A percentile compares a stretch with the other conserved stretches of the same genome.
Evolutionary conservation across 768 basidiomycete species (phyloP).

Genomic region (Chiua virens): DNA sequence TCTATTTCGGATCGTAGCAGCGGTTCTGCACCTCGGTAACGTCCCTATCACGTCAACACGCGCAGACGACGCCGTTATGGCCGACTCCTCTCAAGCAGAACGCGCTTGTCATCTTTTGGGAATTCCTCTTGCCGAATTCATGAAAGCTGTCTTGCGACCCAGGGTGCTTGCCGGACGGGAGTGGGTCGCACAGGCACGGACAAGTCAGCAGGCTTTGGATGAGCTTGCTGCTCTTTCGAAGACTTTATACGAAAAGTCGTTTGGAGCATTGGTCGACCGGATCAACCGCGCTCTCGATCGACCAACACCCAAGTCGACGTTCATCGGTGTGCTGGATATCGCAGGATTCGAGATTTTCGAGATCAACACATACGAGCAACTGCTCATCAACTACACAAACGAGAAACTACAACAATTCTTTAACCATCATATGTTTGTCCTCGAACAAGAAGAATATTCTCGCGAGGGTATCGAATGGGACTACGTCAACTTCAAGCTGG

Average conservation of each 20-base stretch:
- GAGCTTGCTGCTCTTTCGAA: slow-evolving; percentile 92
- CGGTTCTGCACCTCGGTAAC: slow-evolving; percentile 94
- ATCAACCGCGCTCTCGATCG: slow-evolving; percentile 94
- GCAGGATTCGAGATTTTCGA: slow-evolving; percentile 99
- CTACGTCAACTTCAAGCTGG: slow-evolving; percentile 96
- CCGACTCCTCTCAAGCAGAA: slow-evolving; percentile 82
- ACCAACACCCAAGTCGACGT: slow-evolving; percentile 87
- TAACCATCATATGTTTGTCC: slow-evolving; percentile 99
- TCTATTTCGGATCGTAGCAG: slow-evolving; percentile 91
- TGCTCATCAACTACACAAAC: slow-evolving; percentile 98
- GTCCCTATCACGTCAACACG: slow-evolving; percentile 78
- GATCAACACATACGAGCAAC: slow-evolving; percentile 93
- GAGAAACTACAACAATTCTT: slow-evolving; percentile 98
- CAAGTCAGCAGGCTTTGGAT: slow-evolving; percentile 87
- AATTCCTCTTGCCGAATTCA: slow-evolving; percentile 83
- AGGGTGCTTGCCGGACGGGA: slow-evolving; percentile 92
- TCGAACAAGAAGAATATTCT: slow-evolving; percentile 98
- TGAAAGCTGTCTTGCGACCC: slow-evolving; percentile 83
- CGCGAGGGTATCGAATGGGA: slow-evolving; percentile 97
- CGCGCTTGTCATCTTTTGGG: slow-evolving; percentile 91
- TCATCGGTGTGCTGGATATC: slow-evolving; percentile 98
- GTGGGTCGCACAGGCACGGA: slow-evolving; percentile 94
- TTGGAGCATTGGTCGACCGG: slow-evolving; percentile 89
- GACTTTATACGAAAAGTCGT: slow-evolving; percentile 96
- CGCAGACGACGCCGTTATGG: slow-evolving; percentile 77